Evolutionary conservation across 1,284 basidiomycete genomes (phyloP).

Genomic region (Malassezia restricta): DNA sequence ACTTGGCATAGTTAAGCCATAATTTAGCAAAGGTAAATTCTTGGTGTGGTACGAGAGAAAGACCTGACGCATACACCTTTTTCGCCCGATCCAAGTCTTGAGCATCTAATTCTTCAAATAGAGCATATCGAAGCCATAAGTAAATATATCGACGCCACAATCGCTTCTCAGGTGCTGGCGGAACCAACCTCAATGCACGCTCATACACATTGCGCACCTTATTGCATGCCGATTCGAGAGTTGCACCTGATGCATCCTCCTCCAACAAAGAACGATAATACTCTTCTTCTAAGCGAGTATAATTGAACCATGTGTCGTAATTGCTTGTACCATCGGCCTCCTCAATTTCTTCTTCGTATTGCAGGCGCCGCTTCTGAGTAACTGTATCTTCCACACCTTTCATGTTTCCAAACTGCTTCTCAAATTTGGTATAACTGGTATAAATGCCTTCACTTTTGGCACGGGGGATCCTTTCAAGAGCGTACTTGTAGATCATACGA

Average conservation of each 20-base stretch:
- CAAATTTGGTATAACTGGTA: conserved; percentile 85
- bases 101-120: conserved; percentile 92
- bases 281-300: conserved; percentile 80
- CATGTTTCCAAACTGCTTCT: conserved; percentile 90
- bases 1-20: conserved; percentile 66
- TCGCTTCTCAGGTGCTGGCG: conserved; percentile 70
- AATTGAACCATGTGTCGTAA: conserved; percentile 98
- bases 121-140: conserved; percentile 86
- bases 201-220: conserved; percentile 89
- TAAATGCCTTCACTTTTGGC: conserved; percentile 77
- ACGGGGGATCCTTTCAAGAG: conserved; percentile 73
- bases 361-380: conserved; percentile 84
- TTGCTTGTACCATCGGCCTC: conserved; percentile 51
- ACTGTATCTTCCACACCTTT: conserved; percentile 83
- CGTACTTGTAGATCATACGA: conserved; percentile 94
- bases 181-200: conserved; percentile 86
- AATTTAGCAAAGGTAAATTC: conserved; percentile 89
- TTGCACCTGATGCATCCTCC: conserved; percentile 19
- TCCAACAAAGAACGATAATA: conserved; percentile 55
- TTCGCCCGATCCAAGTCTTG: conserved; percentile 75
- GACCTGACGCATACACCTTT: conserved; percentile 81
- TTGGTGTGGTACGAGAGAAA: conserved; percentile 83
- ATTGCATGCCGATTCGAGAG: conserved; percentile 20
- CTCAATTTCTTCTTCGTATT: conserved; percentile 56
- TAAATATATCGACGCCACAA: conserved; percentile 77